These are phyloP conservation scores for Xylaria nigripes DNA, from an alignment of 495 filamentous ascomycete genomes.

Conservation along the genomic window DNA sequence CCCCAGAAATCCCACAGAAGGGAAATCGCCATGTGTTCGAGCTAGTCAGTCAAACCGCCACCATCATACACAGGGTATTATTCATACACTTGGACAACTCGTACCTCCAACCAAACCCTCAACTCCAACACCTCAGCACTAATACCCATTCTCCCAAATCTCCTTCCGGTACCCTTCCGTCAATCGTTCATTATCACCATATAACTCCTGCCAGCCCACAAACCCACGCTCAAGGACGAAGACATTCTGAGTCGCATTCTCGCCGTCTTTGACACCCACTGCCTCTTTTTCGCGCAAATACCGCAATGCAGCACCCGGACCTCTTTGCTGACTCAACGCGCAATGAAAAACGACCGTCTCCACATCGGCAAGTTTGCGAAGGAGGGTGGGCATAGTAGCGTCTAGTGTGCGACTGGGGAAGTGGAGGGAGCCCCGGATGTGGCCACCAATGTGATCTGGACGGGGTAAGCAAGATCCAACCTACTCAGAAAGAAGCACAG, in stretches of 20 bases:
- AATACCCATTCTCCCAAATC: slow-evolving; percentile 67
- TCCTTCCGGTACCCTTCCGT: slow-evolving; percentile 83
- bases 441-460: slow-evolving; percentile 83
- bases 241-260: slow-evolving; percentile 57
- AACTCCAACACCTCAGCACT: neutral
- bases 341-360: slow-evolving; percentile 91
- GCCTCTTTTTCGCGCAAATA: slow-evolving; percentile 59
- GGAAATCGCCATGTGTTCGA: too few species aligned
- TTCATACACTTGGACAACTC: neutral
- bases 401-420: slow-evolving; percentile 67
- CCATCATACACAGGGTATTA: neutral
- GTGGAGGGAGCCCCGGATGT: slow-evolving; percentile 71
- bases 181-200: slow-evolving; percentile 67
- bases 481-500: too few species aligned
- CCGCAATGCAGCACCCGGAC: slow-evolving; percentile 58
- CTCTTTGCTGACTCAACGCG: slow-evolving; percentile 83
- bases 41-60: too few species aligned
- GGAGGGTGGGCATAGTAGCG: slow-evolving; percentile 67
- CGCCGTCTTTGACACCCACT: slow-evolving; percentile 19
- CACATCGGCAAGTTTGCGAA: slow-evolving; percentile 68
- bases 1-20: too few species aligned
- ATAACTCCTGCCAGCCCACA: slow-evolving; percentile 84
- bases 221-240: slow-evolving; percentile 81
- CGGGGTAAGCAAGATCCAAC: neutral
- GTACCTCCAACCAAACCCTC: neutral